phyloP scores from a whole-genome alignment of 768 basidiomycete genomes.

The Leccinum obscurum region DNA sequence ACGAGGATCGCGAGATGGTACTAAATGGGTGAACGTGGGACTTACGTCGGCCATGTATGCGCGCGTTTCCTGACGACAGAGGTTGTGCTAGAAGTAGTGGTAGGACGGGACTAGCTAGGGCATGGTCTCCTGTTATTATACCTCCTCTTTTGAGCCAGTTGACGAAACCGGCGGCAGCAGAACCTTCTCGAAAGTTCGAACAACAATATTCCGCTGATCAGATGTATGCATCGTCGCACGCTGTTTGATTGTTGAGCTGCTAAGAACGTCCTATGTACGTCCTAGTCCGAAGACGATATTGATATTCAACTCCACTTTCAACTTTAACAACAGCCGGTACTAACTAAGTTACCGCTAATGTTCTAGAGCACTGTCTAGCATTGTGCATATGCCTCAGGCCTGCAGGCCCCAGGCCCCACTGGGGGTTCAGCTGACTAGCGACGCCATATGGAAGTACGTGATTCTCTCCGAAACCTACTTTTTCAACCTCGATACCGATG shows the following conservation, averaged over 20 bases:
- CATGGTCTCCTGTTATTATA: too few relatives aligned
- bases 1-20: slow-evolving; percentile 21
- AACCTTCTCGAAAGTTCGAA: too few relatives aligned
- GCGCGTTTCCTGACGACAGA: not conserved
- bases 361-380: not conserved
- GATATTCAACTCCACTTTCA: not conserved
- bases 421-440: not conserved
- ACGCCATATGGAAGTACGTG: slow-evolving; percentile 5
- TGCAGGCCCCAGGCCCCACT: not conserved
- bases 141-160: too few relatives aligned
- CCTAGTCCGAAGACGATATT: not conserved
- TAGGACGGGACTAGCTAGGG: too few relatives aligned
- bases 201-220: too few relatives aligned
- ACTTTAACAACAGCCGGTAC: too few relatives aligned
- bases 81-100: too few relatives aligned
- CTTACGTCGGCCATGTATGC: slow-evolving; percentile 39
- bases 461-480: not conserved
- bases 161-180: too few relatives aligned
- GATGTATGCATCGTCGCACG: not conserved
- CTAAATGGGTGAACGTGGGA: slow-evolving; percentile 1
- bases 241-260: not conserved
- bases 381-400: not conserved
- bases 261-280: not conserved
- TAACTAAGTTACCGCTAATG: too few relatives aligned
- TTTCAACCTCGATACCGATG: not conserved